Evolutionary conservation across 768 basidiomycete species (phyloP).

Genomic region (Auricularia auricula-judae): DNA sequence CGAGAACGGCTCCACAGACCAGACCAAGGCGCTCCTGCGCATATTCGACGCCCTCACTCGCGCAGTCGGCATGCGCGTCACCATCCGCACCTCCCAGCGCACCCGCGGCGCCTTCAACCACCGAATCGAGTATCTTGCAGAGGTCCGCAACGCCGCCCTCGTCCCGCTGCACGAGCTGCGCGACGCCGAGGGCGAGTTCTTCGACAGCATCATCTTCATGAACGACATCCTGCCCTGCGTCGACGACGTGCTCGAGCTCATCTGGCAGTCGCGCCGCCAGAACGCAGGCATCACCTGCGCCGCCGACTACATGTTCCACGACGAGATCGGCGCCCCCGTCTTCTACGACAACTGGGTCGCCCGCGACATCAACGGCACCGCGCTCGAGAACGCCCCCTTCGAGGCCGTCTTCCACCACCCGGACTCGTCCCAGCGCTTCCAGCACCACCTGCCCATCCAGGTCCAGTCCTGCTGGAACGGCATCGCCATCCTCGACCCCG

Average conservation of each 20-base stretch:
- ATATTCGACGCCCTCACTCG: constrained; percentile 91
- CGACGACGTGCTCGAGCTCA: constrained; percentile 94
- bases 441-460: constrained; percentile 85
- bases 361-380: constrained; percentile 96
- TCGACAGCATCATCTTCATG: constrained; percentile 97
- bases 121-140: constrained; percentile 99
- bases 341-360: constrained; percentile 99
- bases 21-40: constrained; percentile 90
- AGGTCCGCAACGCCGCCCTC: constrained; percentile 97
- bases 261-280: constrained; percentile 86
- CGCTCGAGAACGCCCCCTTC: constrained; percentile 95
- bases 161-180: constrained; percentile 90
- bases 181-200: constrained; percentile 85
- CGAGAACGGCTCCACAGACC: constrained; percentile 98
- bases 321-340: constrained; percentile 83
- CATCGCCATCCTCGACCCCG: constrained; percentile 89
- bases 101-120: constrained; percentile 96
- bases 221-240: constrained; percentile 98
- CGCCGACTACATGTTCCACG: constrained; percentile 98
- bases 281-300: constrained; percentile 99
- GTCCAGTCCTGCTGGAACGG: constrained; percentile 99
- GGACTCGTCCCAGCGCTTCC: constrained; percentile 69
- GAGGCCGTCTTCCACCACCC: constrained; percentile 86
- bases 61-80: constrained; percentile 83
- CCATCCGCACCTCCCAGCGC: constrained; percentile 86